These are phyloP conservation scores for Bremia lactucae DNA, from an alignment of 352 stramenopile species.

Conservation along the genomic window DNA sequence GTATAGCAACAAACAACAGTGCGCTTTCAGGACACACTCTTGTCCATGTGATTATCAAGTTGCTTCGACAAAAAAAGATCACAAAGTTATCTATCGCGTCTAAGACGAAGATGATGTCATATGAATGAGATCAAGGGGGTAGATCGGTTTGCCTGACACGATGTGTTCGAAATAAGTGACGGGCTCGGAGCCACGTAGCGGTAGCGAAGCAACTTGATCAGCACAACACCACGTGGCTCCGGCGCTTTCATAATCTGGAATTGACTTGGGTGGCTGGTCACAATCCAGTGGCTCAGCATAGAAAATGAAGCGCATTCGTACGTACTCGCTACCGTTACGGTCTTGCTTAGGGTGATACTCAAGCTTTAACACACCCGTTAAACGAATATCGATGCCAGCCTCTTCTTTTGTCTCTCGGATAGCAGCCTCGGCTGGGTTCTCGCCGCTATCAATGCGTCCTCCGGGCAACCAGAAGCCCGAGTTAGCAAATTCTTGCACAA, in stretches of 20 bases:
- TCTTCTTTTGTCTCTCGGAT: constrained; percentile 85
- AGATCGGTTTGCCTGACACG: constrained; percentile 55
- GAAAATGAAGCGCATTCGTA: constrained; percentile 83
- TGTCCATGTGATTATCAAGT: constrained; percentile 52
- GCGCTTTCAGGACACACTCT: constrained; percentile 39
- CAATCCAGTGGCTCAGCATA: constrained; percentile 68
- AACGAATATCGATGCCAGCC: constrained; percentile 65
- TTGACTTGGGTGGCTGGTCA: constrained; percentile 73
- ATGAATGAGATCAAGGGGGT: constrained; percentile 63
- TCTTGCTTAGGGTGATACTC: constrained; percentile 82
- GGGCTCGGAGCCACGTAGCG: constrained; percentile 62
- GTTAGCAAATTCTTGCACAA: constrained; percentile 82
- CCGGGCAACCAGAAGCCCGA: constrained; percentile 78
- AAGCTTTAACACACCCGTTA: constrained; percentile 72
- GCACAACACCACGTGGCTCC: constrained; percentile 67
- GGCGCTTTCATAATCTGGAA: constrained; percentile 81
- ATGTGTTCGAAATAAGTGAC: constrained; percentile 70
- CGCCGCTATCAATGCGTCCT: constrained; percentile 63
- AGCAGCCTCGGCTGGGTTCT: constrained; percentile 61
- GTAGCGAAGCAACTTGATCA: constrained; percentile 56
- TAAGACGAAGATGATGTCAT: constrained; percentile 37
- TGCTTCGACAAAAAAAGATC: constrained; percentile 46
- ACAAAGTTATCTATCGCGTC: constrained; percentile 31
- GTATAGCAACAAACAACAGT: constrained; percentile 54
- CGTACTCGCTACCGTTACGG: constrained; percentile 51